Evolutionary conservation across 768 basidiomycete species (phyloP).

Genomic region (Lactifluus pinguis): DNA sequence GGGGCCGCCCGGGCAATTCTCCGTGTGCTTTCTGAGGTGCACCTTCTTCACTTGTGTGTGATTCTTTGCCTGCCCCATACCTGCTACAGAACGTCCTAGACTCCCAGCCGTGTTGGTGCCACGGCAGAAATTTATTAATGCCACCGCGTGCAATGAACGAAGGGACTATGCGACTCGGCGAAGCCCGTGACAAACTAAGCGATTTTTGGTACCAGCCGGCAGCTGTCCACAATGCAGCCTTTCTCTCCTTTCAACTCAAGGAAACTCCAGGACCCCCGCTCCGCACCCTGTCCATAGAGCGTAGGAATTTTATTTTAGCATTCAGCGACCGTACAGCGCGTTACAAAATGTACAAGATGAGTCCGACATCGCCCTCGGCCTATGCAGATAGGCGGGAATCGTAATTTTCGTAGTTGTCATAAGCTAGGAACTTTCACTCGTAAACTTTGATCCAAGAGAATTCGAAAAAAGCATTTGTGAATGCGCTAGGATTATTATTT

Average conservation of each 20-base stretch:
- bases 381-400: background rate
- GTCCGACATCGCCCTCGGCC: background rate
- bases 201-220: background rate
- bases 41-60: background rate
- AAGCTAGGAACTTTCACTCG: background rate
- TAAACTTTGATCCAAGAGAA: conserved; percentile 17
- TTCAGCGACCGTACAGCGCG: conserved; percentile 1
- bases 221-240: background rate
- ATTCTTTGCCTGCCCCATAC: background rate
- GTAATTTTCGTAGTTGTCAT: background rate
- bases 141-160: background rate
- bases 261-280: background rate
- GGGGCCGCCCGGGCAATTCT: background rate
- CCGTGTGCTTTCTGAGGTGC: background rate
- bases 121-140: background rate
- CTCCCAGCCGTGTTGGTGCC: background rate
- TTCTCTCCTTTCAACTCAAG: background rate
- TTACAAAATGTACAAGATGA: background rate
- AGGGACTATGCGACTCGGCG: background rate
- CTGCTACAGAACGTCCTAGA: background rate
- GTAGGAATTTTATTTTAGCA: background rate
- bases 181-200: background rate
- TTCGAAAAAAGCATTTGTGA: conserved; percentile 13
- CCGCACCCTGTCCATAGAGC: background rate
- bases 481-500: conserved; percentile 10